Evolutionary conservation across 495 filamentous ascomycete genomes (phyloP).

Genomic region (Aspergillus sclerotioniger): DNA sequence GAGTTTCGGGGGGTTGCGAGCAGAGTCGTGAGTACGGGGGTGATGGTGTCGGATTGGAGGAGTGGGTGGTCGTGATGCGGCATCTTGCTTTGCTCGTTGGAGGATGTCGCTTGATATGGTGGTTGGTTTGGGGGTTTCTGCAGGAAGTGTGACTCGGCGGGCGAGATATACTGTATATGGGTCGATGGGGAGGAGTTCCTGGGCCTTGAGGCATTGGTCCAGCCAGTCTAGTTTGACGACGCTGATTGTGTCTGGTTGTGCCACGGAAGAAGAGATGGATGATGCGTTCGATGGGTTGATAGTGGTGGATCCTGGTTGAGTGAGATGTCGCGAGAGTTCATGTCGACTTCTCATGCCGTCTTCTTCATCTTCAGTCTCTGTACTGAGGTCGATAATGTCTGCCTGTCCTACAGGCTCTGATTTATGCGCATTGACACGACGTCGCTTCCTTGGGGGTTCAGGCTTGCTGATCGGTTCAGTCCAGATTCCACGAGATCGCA

Average conservation of each 20-base stretch:
- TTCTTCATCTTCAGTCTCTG: constrained; percentile 34
- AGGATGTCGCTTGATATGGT: constrained; percentile 39
- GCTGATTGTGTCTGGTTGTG: constrained; percentile 43
- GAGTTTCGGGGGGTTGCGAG: constrained; percentile 43
- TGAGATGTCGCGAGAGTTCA: constrained; percentile 9
- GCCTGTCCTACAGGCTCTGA: background rate
- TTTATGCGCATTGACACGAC: constrained; percentile 7
- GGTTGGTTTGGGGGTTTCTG: constrained; percentile 11
- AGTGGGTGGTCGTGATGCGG: constrained; percentile 22
- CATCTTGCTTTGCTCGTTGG: constrained; percentile 53
- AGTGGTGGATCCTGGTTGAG: background rate
- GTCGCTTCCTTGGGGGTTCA: constrained; percentile 28
- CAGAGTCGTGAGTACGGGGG: constrained; percentile 14
- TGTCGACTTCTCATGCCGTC: constrained; percentile 16
- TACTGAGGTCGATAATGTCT: constrained; percentile 30
- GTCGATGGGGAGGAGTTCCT: constrained; percentile 53
- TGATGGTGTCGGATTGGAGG: background rate
- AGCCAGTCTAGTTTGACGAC: constrained; percentile 81
- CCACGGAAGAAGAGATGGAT: background rate
- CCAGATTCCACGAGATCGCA: constrained; percentile 62
- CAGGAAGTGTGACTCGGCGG: constrained; percentile 23
- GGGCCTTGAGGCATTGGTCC: constrained; percentile 54
- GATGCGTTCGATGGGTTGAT: constrained; percentile 1
- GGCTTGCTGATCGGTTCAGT: constrained; percentile 49
- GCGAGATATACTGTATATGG: constrained; percentile 67